Evolutionary conservation across 139 green algal species (phyloP).

Genomic region (Asterochloris sp.): DNA sequence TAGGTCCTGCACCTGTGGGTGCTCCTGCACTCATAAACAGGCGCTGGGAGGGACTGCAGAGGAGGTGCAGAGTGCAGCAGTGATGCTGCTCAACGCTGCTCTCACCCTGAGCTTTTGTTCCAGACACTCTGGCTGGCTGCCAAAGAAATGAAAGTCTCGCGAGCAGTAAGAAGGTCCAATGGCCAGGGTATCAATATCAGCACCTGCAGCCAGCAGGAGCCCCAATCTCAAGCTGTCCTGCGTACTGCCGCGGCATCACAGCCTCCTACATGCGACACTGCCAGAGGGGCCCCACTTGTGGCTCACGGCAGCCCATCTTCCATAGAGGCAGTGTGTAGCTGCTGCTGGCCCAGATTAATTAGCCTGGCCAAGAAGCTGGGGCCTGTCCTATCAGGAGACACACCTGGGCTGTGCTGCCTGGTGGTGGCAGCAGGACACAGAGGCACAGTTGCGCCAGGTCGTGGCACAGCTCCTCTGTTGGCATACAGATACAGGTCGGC

Average conservation of each 20-base stretch:
- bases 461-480: background rate
- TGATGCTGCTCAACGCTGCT: too few relatives aligned
- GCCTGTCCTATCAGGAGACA: background rate
- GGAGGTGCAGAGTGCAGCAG: too few relatives aligned
- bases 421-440: background rate
- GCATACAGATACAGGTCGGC: background rate
- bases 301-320: too few relatives aligned
- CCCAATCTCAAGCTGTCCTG: background rate
- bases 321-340: too few relatives aligned
- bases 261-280: too few relatives aligned
- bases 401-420: background rate
- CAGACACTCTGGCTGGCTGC: conserved; percentile 59
- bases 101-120: conserved; percentile 55
- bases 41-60: background rate
- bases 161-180: conserved; percentile 77
- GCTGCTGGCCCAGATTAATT: too few relatives aligned
- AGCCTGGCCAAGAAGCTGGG: too few relatives aligned
- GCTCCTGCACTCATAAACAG: conserved; percentile 9
- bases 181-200: conserved; percentile 96
- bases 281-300: too few relatives aligned
- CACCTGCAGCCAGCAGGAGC: conserved; percentile 44
- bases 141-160: conserved; percentile 92
- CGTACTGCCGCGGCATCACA: background rate
- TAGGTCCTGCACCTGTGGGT: conserved; percentile 74
- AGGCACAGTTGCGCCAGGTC: background rate